These are phyloP conservation scores for Vitis rupestris DNA, from an alignment of 164 flowering plant genomes.

Conservation along the genomic window DNA sequence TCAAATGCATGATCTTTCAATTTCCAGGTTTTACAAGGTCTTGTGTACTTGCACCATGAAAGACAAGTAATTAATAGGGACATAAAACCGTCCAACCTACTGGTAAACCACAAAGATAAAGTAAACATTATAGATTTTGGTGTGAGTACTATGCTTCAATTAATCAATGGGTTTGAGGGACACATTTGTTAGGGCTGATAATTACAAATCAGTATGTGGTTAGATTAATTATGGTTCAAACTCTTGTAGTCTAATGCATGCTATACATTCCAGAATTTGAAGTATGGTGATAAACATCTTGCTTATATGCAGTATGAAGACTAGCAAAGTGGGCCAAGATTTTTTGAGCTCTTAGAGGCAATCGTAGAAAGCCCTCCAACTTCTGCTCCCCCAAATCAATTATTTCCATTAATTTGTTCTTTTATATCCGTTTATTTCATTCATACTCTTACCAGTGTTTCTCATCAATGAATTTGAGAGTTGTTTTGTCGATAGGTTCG, in stretches of 20 bases:
- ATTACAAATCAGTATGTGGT: conserved; percentile 91
- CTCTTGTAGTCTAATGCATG: too few species aligned
- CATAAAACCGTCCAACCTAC: conserved; percentile 92
- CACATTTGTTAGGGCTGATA: conserved; percentile 96
- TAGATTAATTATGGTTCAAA: background rate
- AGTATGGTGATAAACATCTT: background rate
- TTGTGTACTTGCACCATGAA: conserved; percentile 86
- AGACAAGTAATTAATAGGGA: conserved; percentile 96
- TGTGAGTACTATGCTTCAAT: conserved; percentile 73
- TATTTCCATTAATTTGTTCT: conserved; percentile 95
- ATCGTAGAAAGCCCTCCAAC: conserved; percentile 87
- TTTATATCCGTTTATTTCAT: conserved; percentile 45
- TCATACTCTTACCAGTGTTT: too few species aligned
- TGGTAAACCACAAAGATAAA: conserved; percentile 92
- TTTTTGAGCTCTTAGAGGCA: conserved; percentile 85
- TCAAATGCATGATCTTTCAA: background rate
- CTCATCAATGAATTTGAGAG: too few species aligned
- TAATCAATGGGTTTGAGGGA: conserved; percentile 83
- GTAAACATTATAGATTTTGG: conserved; percentile 98
- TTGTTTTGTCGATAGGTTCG: too few species aligned
- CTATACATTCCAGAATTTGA: background rate
- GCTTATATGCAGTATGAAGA: conserved; percentile 79
- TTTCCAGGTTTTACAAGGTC: conserved; percentile 83
- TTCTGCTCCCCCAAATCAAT: conserved; percentile 88
- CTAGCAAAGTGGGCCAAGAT: conserved; percentile 68